Evolutionary conservation across 73 alveolate species (phyloP).

Genomic region (Tetrahymena borealis): DNA sequence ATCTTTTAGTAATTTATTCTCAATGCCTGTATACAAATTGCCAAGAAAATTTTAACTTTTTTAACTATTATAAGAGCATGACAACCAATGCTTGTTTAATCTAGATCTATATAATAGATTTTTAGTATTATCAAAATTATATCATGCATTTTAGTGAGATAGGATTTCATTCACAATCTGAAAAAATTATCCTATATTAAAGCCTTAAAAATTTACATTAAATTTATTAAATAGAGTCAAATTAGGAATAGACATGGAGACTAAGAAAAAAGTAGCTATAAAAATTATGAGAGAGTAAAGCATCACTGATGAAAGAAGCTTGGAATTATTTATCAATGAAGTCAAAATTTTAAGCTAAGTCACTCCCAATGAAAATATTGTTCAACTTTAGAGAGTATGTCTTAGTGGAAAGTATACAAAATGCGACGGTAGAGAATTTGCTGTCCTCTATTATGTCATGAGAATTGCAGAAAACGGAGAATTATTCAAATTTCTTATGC

Average conservation of each 20-base stretch:
- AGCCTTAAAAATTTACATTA: background rate
- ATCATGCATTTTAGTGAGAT: too few species aligned
- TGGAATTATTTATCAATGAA: background rate
- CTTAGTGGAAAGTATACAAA: background rate
- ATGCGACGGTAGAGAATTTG: background rate
- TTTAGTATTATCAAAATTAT: too few species aligned
- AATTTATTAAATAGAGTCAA: background rate
- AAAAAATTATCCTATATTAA: background rate
- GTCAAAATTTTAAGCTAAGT: background rate
- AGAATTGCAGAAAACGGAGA: background rate
- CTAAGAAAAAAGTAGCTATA: background rate
- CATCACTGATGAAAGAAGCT: background rate
- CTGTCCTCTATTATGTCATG: background rate
- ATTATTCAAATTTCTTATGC: background rate
- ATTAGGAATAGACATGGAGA: background rate
- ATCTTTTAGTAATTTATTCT: too few species aligned
- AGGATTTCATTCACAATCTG: too few species aligned
- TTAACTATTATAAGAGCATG: too few species aligned
- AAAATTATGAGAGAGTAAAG: background rate
- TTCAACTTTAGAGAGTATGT: background rate
- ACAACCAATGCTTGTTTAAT: too few species aligned
- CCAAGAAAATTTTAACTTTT: too few species aligned
- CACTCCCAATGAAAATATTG: background rate
- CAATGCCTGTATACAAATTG: too few species aligned
- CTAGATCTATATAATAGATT: too few species aligned